A percentile compares a stretch with the other conserved stretches of the same genome.
phyloP scores from a whole-genome alignment of 768 basidiomycete species.

The Pleurotus eryngii region DNA sequence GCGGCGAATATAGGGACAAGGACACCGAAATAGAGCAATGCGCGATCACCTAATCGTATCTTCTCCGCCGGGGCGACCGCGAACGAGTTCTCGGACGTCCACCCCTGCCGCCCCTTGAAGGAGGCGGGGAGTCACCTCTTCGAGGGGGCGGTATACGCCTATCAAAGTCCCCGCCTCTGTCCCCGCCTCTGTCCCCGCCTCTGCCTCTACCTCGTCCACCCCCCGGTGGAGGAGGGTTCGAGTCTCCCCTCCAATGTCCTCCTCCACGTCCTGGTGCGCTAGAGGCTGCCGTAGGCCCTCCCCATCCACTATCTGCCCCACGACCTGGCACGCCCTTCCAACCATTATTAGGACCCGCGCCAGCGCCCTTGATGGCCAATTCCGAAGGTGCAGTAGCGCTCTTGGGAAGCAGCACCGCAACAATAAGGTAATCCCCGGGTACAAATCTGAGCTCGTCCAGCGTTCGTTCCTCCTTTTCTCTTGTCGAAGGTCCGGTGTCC shows the following conservation, averaged over 20 bases:
- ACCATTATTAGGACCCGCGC: constrained; percentile 26
- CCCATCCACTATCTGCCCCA: constrained; percentile 47
- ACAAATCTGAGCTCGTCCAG: constrained; percentile 78
- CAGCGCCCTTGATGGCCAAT: constrained; percentile 48
- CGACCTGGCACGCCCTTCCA: constrained; percentile 32
- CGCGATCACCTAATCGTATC: constrained; percentile 24
- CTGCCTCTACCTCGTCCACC: constrained; percentile 36
- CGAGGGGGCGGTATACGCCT: constrained; percentile 50
- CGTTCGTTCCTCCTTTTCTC: constrained; percentile 63
- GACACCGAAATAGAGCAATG: not conserved
- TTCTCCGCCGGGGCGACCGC: constrained; percentile 37
- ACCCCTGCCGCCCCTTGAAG: constrained; percentile 37
- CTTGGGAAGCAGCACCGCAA: constrained; percentile 76
- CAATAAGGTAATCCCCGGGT: constrained; percentile 75
- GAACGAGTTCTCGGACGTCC: constrained; percentile 33
- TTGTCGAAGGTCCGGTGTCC: constrained; percentile 35
- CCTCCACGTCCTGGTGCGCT: constrained; percentile 47
- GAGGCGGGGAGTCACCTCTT: constrained; percentile 46
- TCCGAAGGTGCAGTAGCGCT: constrained; percentile 52
- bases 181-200: constrained; percentile 18
- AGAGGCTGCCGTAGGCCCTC: constrained; percentile 30
- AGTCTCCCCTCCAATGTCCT: constrained; percentile 76
- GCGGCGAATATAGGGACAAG: not conserved
- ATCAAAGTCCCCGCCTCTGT: constrained; percentile 30
- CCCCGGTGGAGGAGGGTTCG: constrained; percentile 44